Base-by-base conservation (phyloP, 805 yeast species). In the Sungouiella blattae region DNA sequence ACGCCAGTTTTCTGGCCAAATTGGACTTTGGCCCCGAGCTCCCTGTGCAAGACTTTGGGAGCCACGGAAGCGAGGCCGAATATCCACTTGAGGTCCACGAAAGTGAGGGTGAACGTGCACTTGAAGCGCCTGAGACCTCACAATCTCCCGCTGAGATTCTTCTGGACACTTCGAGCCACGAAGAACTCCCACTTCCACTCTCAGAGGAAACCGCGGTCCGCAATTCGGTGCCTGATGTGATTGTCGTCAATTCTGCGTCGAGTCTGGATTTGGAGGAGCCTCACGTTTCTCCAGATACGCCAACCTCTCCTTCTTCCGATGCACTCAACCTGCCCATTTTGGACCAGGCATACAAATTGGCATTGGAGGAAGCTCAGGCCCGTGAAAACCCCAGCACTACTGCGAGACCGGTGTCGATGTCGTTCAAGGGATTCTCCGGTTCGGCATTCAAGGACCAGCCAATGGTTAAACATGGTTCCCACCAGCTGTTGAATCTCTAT, bases 371-470 rank as follows among this genome's bases (percentile, higher is more conserved):
- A 21, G n/a, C 16, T 13, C 15, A n/a, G 17, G 24, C 30, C 12
- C 16, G 37, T 8, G n/a, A n/a, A n/a, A 38, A 26, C 2, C 26
- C 32, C 14, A 28, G 12, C 11, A 17, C n/a, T 11, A 31, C 32
- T 5, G 33, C 43, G 22, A 45, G 73, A 23, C 73, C 77, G 14
- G 58, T 69, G 8, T 69, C 72, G 5, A 62, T 71, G 71, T 79
- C 86, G 2, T 79, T 78, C 57, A 72, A 72, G 41, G 88, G 88
- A 0, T 54, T 81, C 36, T 69, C 62, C 35, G 84, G 79, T 0
- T 82, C 87, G 1, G 62, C 76, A 2, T 73, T 78, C 21, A 39
- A 40, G 16, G 30, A 39, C 29, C 30, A 39, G 15, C 29, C 30
- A 4, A 12, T 44, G 16, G 40, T 37, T 14, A 40, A 35, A 28